These are phyloP conservation scores for Ustilago tritici DNA, from an alignment of 1,284 basidiomycete genomes.

Conservation along the genomic window DNA sequence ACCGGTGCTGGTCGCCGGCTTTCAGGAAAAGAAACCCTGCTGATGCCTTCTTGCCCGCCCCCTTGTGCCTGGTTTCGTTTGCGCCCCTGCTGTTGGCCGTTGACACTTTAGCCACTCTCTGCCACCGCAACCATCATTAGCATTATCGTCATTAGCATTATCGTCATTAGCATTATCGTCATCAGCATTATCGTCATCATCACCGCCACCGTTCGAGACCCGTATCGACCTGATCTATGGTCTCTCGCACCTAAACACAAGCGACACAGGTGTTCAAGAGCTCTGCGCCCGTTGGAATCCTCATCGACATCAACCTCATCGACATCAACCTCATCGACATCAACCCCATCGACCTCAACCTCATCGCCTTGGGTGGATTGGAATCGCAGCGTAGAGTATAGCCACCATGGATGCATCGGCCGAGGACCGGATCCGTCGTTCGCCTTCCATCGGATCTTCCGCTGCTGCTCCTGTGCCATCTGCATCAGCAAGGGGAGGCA, in stretches of 20 bases:
- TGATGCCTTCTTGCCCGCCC: neutral
- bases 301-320: neutral
- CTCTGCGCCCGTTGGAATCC: slow-evolving; percentile 20
- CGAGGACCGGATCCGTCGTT: slow-evolving; percentile 47
- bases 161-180: neutral
- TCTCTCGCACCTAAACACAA: neutral
- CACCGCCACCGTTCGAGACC: neutral
- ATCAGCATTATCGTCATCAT: neutral
- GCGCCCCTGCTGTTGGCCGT: neutral
- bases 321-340: no score
- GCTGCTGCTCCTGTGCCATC: slow-evolving; percentile 27
- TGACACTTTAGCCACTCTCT: neutral
- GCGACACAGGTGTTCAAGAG: slow-evolving; percentile 17
- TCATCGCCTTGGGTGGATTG: no score
- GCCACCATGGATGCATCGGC: slow-evolving; percentile 47
- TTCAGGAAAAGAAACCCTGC: neutral
- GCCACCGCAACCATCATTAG: neutral
- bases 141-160: neutral
- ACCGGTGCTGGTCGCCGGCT: slow-evolving; percentile 16
- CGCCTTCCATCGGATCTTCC: slow-evolving; percentile 43
- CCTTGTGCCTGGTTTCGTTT: neutral
- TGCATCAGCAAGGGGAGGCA: slow-evolving; percentile 27
- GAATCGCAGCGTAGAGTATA: no score
- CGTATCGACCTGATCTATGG: slow-evolving; percentile 11
- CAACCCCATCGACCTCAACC: no score